Evolutionary conservation across 1,139 yeast genomes (phyloP).

Genomic region (Lipomyces yarrowii): DNA sequence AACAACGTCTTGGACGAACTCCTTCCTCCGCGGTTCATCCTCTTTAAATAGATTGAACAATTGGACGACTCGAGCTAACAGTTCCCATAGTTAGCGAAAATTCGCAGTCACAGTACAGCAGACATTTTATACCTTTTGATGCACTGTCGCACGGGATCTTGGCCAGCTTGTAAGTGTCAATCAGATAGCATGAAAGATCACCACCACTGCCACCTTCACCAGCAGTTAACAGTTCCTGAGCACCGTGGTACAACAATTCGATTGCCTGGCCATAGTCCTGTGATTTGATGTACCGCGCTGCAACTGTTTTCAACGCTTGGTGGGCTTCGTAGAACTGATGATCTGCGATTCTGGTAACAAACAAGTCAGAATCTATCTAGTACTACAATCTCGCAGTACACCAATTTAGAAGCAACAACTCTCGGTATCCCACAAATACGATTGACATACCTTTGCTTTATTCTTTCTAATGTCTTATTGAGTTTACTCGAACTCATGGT

Average conservation of each 20-base stretch:
- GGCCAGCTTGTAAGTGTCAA: constrained; percentile 66
- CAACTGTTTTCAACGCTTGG: constrained; percentile 86
- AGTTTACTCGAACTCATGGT: constrained; percentile 22
- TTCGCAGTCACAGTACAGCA: not conserved
- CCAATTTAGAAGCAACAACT: not conserved
- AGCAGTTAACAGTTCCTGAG: constrained; percentile 66
- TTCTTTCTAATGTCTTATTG: constrained; percentile 40
- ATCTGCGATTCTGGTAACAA: constrained; percentile 56
- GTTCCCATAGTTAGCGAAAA: constrained; percentile 8
- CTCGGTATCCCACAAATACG: not conserved
- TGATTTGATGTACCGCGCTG: constrained; percentile 75
- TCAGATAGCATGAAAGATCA: constrained; percentile 71
- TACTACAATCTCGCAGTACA: not conserved
- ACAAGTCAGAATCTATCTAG: not conserved
- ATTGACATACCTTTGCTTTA: constrained; percentile 39
- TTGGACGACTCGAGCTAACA: constrained; percentile 45
- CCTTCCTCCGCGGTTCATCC: constrained; percentile 66
- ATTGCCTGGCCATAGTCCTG: constrained; percentile 70
- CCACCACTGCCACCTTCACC: constrained; percentile 78
- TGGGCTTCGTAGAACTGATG: constrained; percentile 93
- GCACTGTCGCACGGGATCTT: constrained; percentile 50
- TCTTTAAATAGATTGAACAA: constrained; percentile 57
- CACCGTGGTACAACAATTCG: constrained; percentile 70
- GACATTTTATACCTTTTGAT: constrained; percentile 41
- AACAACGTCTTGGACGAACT: constrained; percentile 63